phyloP scores from a whole-genome alignment of 108 stramenopile species.

The Pseudonitzschia multistriata region DNA sequence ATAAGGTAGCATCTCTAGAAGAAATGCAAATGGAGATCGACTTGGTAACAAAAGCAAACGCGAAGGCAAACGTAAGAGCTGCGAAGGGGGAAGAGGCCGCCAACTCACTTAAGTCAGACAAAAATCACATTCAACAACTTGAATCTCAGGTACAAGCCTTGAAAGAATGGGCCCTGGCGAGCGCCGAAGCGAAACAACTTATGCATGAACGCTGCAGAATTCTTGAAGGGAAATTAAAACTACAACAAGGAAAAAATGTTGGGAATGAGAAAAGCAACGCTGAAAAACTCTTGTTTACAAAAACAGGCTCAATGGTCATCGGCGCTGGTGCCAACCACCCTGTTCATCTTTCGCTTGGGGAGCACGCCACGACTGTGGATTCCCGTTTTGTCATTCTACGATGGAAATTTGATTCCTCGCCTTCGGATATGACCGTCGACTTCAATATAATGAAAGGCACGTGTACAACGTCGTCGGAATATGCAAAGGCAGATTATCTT shows the following conservation, averaged over 20 bases:
- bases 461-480: constrained; percentile 52
- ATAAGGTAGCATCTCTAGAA: constrained; percentile 59
- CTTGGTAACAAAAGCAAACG: constrained; percentile 65
- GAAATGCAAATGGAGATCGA: constrained; percentile 91
- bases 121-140: constrained; percentile 65
- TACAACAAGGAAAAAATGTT: constrained; percentile 33
- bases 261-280: constrained; percentile 13
- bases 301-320: constrained; percentile 73
- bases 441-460: constrained; percentile 78
- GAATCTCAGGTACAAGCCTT: constrained; percentile 78
- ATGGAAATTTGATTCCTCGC: constrained; percentile 87
- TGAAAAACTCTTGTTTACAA: constrained; percentile 51
- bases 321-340: constrained; percentile 72
- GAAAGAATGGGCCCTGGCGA: constrained; percentile 86
- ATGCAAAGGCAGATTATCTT: constrained; percentile 52
- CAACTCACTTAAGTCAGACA: constrained; percentile 61
- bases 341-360: constrained; percentile 46
- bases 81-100: constrained; percentile 70
- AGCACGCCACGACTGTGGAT: constrained; percentile 41
- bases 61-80: constrained; percentile 68
- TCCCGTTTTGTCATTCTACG: constrained; percentile 53
- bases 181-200: constrained; percentile 73
- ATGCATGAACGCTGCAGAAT: constrained; percentile 59
- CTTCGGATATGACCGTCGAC: constrained; percentile 56
- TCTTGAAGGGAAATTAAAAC: constrained; percentile 61